A percentile compares a stretch with the other conserved stretches of the same genome.
Conservation (phyloP, 225 moss, liverwort and hornwort species). For the Rhytidiadelphus loreus region DNA sequence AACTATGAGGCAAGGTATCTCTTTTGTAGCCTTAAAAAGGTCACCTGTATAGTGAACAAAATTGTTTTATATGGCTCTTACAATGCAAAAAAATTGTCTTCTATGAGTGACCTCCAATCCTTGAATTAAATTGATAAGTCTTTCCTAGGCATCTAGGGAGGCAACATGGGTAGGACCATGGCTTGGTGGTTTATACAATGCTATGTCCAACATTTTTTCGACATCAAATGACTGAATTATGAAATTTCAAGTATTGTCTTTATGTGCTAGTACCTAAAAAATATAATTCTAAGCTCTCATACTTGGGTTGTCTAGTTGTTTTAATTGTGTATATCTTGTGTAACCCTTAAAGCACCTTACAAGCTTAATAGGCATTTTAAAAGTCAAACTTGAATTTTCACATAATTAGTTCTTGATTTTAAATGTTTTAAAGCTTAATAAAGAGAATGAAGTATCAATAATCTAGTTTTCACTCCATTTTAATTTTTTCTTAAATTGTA, state of each 20-base stretch:
- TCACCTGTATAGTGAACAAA: no score
- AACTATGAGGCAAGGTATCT: no score
- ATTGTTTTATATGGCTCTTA: no score
- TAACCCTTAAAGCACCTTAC: background rate
- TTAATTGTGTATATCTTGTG: background rate
- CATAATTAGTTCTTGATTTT: background rate
- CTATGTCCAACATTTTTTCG: background rate
- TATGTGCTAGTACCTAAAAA: background rate
- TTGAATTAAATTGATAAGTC: no score
- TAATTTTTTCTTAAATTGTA: background rate
- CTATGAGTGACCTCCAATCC: no score
- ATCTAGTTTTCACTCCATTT: background rate
- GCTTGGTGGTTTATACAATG: no score
- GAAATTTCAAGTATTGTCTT: background rate
- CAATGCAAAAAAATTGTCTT: no score
- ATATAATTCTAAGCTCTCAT: background rate
- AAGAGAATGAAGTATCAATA: background rate
- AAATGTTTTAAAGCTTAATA: background rate
- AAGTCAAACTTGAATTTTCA: background rate
- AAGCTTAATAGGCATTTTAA: accelerated
- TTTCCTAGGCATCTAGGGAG: no score
- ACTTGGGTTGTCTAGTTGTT: background rate
- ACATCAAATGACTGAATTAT: background rate
- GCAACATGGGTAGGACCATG: no score
- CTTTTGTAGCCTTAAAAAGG: no score